phyloP scores from a whole-genome alignment of 2,329 filamentous ascomycete genomes.

The Blastomyces parvus region DNA sequence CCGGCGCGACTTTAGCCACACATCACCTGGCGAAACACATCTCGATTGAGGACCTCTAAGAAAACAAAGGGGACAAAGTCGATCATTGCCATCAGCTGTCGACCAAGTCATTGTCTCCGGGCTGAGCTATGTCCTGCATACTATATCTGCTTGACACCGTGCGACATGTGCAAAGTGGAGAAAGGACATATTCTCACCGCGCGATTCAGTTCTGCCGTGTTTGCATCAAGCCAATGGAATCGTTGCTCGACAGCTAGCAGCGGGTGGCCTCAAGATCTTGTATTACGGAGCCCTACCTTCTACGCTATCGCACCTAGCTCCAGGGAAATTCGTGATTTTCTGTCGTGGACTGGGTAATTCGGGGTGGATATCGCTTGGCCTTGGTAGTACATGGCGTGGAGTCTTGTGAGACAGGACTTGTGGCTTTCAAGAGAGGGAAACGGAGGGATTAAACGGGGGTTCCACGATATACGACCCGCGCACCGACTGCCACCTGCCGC shows the following conservation, averaged over 20 bases:
- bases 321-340: background rate
- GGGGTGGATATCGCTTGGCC: background rate
- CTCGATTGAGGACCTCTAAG: background rate
- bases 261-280: background rate
- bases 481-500: background rate
- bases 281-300: background rate
- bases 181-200: conserved; percentile 1
- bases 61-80: background rate
- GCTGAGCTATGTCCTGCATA: background rate
- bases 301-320: background rate
- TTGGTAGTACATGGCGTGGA: background rate
- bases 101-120: background rate
- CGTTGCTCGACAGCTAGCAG: background rate
- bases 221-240: background rate
- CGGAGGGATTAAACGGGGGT: background rate
- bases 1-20: background rate
- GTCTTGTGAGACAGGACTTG: background rate
- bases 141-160: background rate
- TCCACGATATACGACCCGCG: conserved; percentile 13
- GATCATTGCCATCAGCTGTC: background rate
- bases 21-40: background rate
- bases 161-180: background rate
- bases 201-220: background rate
- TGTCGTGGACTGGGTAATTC: background rate
- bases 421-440: background rate